phyloP scores from a whole-genome alignment of 129 eudicot species.

The Flaveria trinervia region DNA sequence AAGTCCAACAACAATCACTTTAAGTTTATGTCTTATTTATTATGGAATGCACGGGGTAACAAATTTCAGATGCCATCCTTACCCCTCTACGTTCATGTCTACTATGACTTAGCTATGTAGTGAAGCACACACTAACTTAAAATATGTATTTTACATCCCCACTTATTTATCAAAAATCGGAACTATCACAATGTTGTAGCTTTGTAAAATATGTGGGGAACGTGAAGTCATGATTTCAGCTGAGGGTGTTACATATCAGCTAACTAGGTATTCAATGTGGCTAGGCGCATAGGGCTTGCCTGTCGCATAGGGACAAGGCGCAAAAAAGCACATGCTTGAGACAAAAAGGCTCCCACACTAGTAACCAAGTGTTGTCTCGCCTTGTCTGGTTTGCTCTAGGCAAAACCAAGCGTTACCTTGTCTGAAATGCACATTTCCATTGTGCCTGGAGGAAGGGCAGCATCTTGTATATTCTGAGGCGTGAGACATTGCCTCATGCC shows the following conservation, averaged over 20 bases:
- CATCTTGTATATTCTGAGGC: neutral
- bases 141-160: neutral
- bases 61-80: neutral
- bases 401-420: neutral
- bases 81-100: neutral
- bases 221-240: neutral
- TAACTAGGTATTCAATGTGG: neutral
- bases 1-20: neutral
- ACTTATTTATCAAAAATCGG: neutral
- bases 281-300: neutral
- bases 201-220: neutral
- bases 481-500: neutral
- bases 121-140: constrained; percentile 3
- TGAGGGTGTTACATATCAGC: neutral
- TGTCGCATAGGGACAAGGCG: neutral
- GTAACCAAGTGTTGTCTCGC: neutral
- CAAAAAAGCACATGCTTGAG: neutral
- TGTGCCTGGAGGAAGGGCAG: neutral
- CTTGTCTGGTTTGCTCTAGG: neutral
- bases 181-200: neutral
- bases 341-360: neutral
- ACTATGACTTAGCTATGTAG: neutral
- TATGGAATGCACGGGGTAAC: neutral
- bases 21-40: neutral
- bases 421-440: neutral